Percentiles rank a stretch among this genome's conserved stretches.
phyloP scores from a whole-genome alignment of 352 stramenopile species.

The Globisporangium nagaii region DNA sequence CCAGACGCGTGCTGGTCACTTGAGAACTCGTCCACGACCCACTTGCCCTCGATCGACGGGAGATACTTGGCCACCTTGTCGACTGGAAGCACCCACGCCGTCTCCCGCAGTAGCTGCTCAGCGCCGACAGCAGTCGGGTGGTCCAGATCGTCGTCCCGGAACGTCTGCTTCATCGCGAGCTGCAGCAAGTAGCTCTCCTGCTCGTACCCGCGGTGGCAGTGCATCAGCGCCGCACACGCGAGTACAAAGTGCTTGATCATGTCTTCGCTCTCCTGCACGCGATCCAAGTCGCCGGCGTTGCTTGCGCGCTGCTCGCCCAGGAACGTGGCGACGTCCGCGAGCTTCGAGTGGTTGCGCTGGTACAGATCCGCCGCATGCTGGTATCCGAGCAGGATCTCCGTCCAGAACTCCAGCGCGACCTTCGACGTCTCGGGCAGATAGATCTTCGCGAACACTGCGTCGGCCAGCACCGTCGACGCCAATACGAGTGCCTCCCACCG shows the following conservation, averaged over 20 bases:
- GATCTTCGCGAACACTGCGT: conserved; percentile 37
- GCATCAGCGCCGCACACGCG: conserved; percentile 39
- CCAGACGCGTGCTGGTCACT: conserved; percentile 44
- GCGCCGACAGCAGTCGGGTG: conserved; percentile 35
- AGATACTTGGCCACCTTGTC: conserved; percentile 38
- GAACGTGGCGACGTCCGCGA: conserved; percentile 37
- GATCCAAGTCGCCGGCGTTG: background rate
- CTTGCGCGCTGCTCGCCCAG: conserved; percentile 28
- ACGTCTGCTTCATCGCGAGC: conserved; percentile 27
- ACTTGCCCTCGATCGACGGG: conserved; percentile 71
- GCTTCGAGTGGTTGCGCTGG: conserved; percentile 28
- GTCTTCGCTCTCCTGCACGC: background rate
- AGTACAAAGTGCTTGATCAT: conserved; percentile 29
- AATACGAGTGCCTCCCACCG: conserved; percentile 54
- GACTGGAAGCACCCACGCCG: conserved; percentile 56
- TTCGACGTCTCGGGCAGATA: conserved; percentile 11
- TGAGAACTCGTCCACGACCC: conserved; percentile 69
- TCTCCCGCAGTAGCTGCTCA: conserved; percentile 37
- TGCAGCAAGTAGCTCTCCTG: conserved; percentile 38
- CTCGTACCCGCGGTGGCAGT: conserved; percentile 70
- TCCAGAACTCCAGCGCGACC: conserved; percentile 44
- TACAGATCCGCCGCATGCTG: conserved; percentile 72
- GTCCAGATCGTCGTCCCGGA: conserved; percentile 20
- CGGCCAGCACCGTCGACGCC: conserved; percentile 32
- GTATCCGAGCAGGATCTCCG: conserved; percentile 62